Evolutionary conservation across 805 yeast species (phyloP), one percentile per base, ranked within the genome.

Genomic region (Kazachstania bromeliacearum): DNA sequence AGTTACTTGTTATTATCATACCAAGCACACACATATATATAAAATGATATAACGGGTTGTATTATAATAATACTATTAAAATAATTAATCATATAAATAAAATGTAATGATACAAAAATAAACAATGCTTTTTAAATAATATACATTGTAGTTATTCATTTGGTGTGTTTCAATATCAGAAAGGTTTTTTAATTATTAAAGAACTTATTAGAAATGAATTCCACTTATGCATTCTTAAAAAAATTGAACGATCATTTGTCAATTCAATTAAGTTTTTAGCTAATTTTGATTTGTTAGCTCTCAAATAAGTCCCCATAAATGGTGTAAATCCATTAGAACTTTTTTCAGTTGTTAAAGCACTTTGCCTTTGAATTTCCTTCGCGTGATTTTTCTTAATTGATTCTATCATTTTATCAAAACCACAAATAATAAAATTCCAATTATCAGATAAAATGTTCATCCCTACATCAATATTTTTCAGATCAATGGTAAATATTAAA

Each of bases 191-290:
- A 17, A 17, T 14, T 21, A 35, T 27, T n/a, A 35, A 19, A 15
- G 37, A 35, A 19, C 27, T 17, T 22, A 77, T 48, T 17, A 80
- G 49, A 37, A 68, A 73, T 0, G 75, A 51, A 18, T 77, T 79
- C 79, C 85, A 78, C 8, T 76, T 54, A 51, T 80, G 89, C 9
- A 79, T 35, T 36, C 50, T 55, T 42, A 73, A 70, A 15, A 75
- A 64, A 41, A 79, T 71, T 8, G 75, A 57, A 19, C 68, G 60
- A 4, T 65, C 68, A 43, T 78, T 82, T 2, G 69, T 65, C 9
- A 80, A 59, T 32, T 73, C 78, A 2, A 69, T 64, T 41, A 80
- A 50, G 34, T 75, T 72, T 43, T 65, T 68, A 1, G 81, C 77
- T 39, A 71, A 67, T 23, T 76, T 73, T 34, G 68, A 56, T 17